Evolutionary conservation across 1,139 yeast genomes (phyloP).

Genomic region (Saccharomyces hybrid): DNA sequence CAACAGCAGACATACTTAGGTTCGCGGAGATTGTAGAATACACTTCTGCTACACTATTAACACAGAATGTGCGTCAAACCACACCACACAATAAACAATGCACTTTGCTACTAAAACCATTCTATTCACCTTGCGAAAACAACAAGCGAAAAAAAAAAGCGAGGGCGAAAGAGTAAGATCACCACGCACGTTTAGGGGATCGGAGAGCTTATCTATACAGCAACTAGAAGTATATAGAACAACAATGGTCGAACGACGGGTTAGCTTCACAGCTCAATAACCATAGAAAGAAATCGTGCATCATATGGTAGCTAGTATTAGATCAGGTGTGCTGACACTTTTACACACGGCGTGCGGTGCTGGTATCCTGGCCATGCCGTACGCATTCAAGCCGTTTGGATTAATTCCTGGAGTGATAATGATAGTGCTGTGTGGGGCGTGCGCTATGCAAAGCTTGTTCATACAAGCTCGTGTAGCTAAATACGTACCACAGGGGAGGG

Average conservation of each 20-base stretch:
- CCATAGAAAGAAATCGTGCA: not conserved
- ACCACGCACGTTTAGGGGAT: not conserved
- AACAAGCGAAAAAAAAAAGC: conserved; percentile 1
- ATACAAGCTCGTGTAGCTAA: conserved; percentile 32
- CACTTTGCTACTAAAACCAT: not conserved
- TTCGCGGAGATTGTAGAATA: not conserved
- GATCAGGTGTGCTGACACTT: conserved; percentile 43
- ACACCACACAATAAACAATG: not conserved
- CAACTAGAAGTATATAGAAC: not conserved
- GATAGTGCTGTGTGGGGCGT: conserved; percentile 42
- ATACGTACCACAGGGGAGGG: conserved; percentile 60
- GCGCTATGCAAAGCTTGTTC: conserved; percentile 24
- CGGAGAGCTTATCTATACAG: not conserved
- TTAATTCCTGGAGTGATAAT: conserved; percentile 58
- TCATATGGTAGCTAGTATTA: conserved; percentile 5
- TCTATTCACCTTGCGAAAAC: conserved; percentile 1
- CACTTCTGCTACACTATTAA: not conserved
- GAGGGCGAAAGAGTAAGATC: not conserved
- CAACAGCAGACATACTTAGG: conserved; percentile 21
- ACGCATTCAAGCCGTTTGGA: conserved; percentile 84
- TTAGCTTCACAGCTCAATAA: not conserved
- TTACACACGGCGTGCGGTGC: conserved; percentile 65
- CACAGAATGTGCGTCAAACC: not conserved
- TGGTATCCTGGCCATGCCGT: conserved; percentile 90
- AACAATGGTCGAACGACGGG: not conserved